Evolutionary conservation across 495 filamentous ascomycete genomes (phyloP).

Genomic region (Penicillium turbatum): DNA sequence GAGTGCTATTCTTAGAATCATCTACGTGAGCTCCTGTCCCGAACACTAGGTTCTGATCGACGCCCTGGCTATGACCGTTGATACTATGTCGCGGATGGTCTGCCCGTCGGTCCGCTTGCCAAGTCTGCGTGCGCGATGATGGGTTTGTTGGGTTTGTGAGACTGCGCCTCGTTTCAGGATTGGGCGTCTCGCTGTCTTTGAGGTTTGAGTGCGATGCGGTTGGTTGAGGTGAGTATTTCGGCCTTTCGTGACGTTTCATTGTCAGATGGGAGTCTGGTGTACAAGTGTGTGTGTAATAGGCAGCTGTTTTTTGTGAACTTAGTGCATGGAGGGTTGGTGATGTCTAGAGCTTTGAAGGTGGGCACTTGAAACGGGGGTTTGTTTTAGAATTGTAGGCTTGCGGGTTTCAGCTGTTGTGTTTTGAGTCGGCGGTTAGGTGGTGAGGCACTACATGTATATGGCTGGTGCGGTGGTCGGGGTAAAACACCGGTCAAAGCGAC

Average conservation of each 20-base stretch:
- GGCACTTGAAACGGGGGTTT: neutral
- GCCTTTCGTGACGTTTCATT: too few relatives aligned
- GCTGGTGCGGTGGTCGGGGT: neutral
- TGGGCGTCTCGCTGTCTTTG: conserved; percentile 4
- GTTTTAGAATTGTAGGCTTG: neutral
- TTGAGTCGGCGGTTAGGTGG: neutral
- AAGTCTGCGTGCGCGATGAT: neutral
- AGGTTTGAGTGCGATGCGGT: neutral
- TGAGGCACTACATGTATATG: neutral
- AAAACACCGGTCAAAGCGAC: neutral
- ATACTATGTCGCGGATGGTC: neutral
- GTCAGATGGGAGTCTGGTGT: neutral
- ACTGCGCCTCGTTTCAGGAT: neutral
- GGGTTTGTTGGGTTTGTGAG: neutral
- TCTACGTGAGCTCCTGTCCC: neutral
- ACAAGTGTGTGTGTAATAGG: neutral
- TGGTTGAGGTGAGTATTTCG: neutral
- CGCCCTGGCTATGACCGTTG: neutral
- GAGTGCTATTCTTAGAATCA: conserved; percentile 3
- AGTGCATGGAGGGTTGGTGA: neutral
- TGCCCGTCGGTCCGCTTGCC: neutral
- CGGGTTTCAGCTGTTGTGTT: neutral
- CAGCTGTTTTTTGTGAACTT: neutral
- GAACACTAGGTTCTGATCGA: neutral
- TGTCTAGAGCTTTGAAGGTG: neutral